Evolutionary conservation across 371 early-diverging fungal genomes (phyloP).

Genomic region (Rhizomucor miehei): DNA sequence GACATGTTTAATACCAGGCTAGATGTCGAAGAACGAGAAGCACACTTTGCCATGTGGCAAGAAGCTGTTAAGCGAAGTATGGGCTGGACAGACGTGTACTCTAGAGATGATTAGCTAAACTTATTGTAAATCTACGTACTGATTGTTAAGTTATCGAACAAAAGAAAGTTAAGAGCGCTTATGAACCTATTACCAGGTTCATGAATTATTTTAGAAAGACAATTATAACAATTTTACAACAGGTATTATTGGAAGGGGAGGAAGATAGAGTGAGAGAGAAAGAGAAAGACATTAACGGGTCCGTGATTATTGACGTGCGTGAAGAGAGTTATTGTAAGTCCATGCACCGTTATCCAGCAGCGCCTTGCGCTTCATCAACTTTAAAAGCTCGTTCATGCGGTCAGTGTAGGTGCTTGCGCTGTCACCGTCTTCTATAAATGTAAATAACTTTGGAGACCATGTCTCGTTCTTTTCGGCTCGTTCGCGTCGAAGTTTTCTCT

Average conservation of each 20-base stretch:
- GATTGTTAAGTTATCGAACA: too few species aligned
- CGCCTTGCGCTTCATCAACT: conserved; percentile 24
- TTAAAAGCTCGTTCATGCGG: conserved; percentile 10
- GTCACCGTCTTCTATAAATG: conserved; percentile 41
- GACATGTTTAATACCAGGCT: conserved; percentile 47
- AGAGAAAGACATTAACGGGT: conserved; percentile 1
- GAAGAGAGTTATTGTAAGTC: conserved; percentile 43
- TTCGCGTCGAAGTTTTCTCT: conserved; percentile 62
- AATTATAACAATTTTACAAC: too few species aligned
- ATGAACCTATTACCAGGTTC: too few species aligned
- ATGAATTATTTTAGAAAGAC: too few species aligned
- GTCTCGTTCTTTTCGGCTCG: conserved; percentile 48
- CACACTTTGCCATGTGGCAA: conserved; percentile 11
- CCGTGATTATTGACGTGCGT: conserved; percentile 11
- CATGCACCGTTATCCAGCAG: conserved; percentile 44
- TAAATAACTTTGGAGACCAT: conserved; percentile 52
- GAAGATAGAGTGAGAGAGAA: neutral
- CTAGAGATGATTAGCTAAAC: conserved; percentile 8
- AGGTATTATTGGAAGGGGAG: too few species aligned
- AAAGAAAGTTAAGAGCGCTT: too few species aligned
- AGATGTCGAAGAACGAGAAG: conserved; percentile 21
- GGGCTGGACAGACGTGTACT: conserved; percentile 20
- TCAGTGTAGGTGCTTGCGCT: conserved; percentile 13
- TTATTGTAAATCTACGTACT: neutral
- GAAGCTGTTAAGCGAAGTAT: conserved; percentile 19